Evolutionary conservation across 2,329 filamentous ascomycete genomes (phyloP), one percentile per base, ranked within the genome.

Genomic region (Clonostachys byssicola): DNA sequence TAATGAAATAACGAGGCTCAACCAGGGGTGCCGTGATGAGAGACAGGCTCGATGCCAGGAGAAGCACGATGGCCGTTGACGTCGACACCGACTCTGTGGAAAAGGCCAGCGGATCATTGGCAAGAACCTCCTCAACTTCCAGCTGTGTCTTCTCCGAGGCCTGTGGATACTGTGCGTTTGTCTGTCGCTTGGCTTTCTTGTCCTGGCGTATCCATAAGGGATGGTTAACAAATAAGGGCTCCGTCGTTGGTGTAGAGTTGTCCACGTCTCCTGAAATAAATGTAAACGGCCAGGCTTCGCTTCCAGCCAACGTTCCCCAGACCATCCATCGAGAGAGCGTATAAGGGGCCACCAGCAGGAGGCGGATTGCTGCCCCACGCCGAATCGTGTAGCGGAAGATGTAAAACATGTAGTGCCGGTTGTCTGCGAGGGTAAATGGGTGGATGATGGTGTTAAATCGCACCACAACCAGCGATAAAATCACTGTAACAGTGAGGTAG

Each of bases 341-440:
- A 65, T 99, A 97, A 2, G 86, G 70, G 0, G 85, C 74, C 0
- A 86, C 78, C 2, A 88, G 83, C 1, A 77, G 65, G 56, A 90
- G 91, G 35, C 85, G 85, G 45, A 89, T 67, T 16, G 72, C 66
- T 2, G 74, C 71, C 40, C 88, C 80, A 6, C 76, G 77, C 3
- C 87, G 78, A 36, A 97, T 85, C 6, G 87, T 85, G 58, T 91
- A 83, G 2, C 91, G 85, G 73, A 99, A 99, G 50, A 95, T 74
- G 69, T 99, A 99, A 66, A 99, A 99, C 64, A 95, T 86, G 71
- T 96, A 99, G 65, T 99, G 94, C 3, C 94, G 78, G 65, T 99
- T 99, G 66, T 99, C 94, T 34, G 94, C 94, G 1, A 97, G 78
- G 0, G 92, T 96, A 63, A 97, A 99, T 0, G 94, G 92, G 60